These are phyloP conservation scores for Miscanthus lutarioriparius DNA, from an alignment of 176 grass and related monocot species.

Conservation along the genomic window DNA sequence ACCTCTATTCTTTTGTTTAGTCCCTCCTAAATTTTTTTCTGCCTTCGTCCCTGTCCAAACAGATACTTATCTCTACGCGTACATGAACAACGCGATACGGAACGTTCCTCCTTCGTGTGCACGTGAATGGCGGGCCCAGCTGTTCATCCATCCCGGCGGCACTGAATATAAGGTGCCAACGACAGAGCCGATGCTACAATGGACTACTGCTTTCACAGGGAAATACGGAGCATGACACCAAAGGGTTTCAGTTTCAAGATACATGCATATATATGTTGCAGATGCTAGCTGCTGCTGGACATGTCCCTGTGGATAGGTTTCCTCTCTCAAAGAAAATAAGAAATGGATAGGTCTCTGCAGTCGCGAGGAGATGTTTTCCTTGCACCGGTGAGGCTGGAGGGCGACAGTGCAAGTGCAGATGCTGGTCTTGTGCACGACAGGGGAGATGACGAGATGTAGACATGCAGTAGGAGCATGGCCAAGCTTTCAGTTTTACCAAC, in stretches of 20 bases:
- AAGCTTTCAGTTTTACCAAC: not conserved
- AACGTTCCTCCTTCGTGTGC: not conserved
- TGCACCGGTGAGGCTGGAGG: constrained; percentile 7
- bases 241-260: not conserved
- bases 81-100: too few relatives aligned
- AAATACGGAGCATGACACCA: constrained; percentile 11
- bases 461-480: not conserved
- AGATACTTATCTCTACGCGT: too few relatives aligned
- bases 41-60: too few relatives aligned
- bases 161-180: not conserved
- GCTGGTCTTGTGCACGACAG: not conserved
- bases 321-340: not conserved
- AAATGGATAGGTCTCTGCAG: not conserved
- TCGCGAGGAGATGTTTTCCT: not conserved
- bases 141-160: not conserved
- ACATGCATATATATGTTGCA: too few relatives aligned
- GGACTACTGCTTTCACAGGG: constrained; percentile 15
- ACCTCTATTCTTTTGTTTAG: too few relatives aligned
- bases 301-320: too few relatives aligned
- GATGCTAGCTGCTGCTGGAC: too few relatives aligned
- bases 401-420: constrained; percentile 7
- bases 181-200: not conserved
- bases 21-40: too few relatives aligned
- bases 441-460: not conserved
- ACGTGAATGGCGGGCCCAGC: not conserved